Evolutionary conservation across 116 monocot species (phyloP).

Genomic region (Phalaenopsis hybrid): DNA sequence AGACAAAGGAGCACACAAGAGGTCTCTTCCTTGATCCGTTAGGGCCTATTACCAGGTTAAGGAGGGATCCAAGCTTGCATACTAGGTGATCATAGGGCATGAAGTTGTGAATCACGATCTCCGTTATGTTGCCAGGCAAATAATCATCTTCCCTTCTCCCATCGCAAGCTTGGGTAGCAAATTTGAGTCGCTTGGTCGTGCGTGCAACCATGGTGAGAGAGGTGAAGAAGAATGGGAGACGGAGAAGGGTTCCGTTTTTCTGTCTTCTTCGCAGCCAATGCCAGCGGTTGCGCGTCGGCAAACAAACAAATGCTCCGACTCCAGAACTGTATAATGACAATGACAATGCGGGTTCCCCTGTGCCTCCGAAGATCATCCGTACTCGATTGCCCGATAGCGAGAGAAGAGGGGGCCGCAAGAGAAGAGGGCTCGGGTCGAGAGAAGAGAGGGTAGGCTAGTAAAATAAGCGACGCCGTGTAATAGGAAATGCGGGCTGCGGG

Average conservation of each 20-base stretch:
- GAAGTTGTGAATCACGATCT: constrained; percentile 94
- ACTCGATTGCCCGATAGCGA: too few species aligned
- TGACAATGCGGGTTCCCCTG: too few species aligned
- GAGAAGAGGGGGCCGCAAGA: too few species aligned
- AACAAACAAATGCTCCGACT: too few species aligned
- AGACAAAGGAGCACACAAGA: constrained; percentile 88
- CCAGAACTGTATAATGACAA: too few species aligned
- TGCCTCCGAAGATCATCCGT: too few species aligned
- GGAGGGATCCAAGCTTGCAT: constrained; percentile 81
- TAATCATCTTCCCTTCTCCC: constrained; percentile 68
- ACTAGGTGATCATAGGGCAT: constrained; percentile 94
- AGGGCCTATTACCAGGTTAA: constrained; percentile 91
- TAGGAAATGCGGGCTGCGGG: too few species aligned
- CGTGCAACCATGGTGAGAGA: constrained; percentile 21
- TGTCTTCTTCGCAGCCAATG: not conserved
- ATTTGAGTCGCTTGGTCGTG: constrained; percentile 40
- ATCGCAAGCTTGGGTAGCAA: not conserved
- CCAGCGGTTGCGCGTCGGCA: too few species aligned
- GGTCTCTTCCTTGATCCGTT: constrained; percentile 99
- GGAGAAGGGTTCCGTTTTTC: not conserved
- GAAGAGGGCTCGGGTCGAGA: too few species aligned
- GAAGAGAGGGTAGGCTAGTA: too few species aligned
- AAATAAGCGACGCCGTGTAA: too few species aligned
- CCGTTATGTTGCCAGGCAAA: constrained; percentile 82
- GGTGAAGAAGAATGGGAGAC: not conserved